Evolutionary conservation across 768 basidiomycete genomes (phyloP).

Genomic region (Artomyces pyxidatus): DNA sequence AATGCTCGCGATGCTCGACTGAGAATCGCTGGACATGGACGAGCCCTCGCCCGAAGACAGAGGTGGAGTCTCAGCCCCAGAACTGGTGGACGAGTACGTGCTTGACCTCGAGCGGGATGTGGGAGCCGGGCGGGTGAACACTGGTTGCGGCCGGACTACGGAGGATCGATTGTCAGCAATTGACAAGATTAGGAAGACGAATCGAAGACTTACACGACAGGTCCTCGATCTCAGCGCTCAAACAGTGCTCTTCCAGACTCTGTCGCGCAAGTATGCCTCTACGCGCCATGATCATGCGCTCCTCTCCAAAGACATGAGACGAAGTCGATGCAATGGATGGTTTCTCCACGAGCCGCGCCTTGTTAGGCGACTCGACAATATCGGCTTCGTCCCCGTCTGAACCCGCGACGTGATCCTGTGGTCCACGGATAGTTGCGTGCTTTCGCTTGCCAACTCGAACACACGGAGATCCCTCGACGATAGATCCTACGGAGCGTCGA

Average conservation of each 20-base stretch:
- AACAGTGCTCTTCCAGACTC: slow-evolving; percentile 58
- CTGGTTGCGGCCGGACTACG: slow-evolving; percentile 33
- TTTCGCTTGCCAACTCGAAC: slow-evolving; percentile 58
- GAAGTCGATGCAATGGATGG: slow-evolving; percentile 60
- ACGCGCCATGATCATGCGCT: slow-evolving; percentile 59
- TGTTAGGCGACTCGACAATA: slow-evolving; percentile 34
- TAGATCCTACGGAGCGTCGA: slow-evolving; percentile 56
- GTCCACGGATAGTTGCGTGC: slow-evolving; percentile 20
- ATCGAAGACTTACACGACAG: slow-evolving; percentile 38
- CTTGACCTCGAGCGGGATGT: slow-evolving; percentile 54
- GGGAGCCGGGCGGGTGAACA: slow-evolving; percentile 54
- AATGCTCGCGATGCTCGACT: slow-evolving; percentile 60
- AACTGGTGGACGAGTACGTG: slow-evolving; percentile 54
- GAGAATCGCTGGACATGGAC: slow-evolving; percentile 60
- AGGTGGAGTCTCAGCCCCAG: slow-evolving; percentile 64
- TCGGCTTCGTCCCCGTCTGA: slow-evolving; percentile 19
- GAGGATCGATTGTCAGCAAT: slow-evolving; percentile 11
- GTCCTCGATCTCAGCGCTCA: slow-evolving; percentile 64
- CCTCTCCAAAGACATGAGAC: slow-evolving; percentile 57
- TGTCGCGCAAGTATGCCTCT: slow-evolving; percentile 55
- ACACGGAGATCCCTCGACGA: slow-evolving; percentile 66
- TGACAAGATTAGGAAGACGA: slow-evolving; percentile 18
- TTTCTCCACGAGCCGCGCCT: slow-evolving; percentile 47
- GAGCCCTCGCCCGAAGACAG: slow-evolving; percentile 58
- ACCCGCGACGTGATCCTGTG: slow-evolving; percentile 13